Percentiles rank a stretch among this genome's conserved stretches.
Evolutionary conservation across 768 basidiomycete species (phyloP).

Genomic region (Leccinum rimulosum): DNA sequence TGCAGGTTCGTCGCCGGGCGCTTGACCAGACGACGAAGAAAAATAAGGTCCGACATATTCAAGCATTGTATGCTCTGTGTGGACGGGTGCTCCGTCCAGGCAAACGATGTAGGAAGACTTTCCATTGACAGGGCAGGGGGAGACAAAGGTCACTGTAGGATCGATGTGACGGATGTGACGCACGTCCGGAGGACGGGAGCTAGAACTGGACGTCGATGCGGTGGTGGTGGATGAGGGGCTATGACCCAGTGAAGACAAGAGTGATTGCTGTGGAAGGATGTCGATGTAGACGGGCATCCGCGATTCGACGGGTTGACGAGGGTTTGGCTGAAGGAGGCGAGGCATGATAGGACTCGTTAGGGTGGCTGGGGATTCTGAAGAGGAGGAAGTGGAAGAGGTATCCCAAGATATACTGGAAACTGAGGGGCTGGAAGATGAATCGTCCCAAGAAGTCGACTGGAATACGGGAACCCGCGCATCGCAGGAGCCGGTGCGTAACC

Average conservation of each 20-base stretch:
- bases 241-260: constrained; percentile 10
- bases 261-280: constrained; percentile 25
- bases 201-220: constrained; percentile 1
- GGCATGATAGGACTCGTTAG: constrained; percentile 20
- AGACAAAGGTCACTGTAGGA: constrained; percentile 63
- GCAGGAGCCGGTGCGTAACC: constrained; percentile 20
- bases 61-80: constrained; percentile 46
- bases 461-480: constrained; percentile 18
- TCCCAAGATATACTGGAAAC: constrained; percentile 30
- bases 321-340: constrained; percentile 20
- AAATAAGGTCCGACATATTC: constrained; percentile 36
- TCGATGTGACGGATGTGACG: constrained; percentile 61
- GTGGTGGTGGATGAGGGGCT: not conserved
- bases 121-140: constrained; percentile 46
- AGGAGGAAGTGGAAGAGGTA: constrained; percentile 20
- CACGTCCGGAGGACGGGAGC: constrained; percentile 18
- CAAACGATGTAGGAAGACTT: constrained; percentile 57
- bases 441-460: constrained; percentile 12
- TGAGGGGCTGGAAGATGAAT: constrained; percentile 14
- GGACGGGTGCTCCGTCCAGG: constrained; percentile 45
- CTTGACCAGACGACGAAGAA: constrained; percentile 23
- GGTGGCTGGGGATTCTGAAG: constrained; percentile 15
- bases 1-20: constrained; percentile 29
- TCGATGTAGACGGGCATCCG: constrained; percentile 35
- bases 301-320: constrained; percentile 22